Evolutionary conservation across 2,329 filamentous ascomycete genomes (phyloP), one percentile per base, ranked within the genome.

Genomic region (Trichoderma polysporum): DNA sequence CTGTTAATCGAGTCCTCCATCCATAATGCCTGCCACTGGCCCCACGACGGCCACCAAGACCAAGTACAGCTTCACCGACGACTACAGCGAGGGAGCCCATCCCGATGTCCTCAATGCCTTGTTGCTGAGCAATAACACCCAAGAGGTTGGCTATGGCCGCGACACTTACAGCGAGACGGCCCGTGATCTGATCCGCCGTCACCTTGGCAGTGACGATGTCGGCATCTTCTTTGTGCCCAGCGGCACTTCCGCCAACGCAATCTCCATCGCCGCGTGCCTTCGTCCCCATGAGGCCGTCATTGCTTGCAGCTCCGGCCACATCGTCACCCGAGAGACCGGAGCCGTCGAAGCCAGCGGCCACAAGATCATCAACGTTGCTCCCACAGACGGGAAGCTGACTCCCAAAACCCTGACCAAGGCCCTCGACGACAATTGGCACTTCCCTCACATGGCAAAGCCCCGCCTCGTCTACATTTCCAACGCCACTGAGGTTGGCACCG

Each of bases 81-180:
- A 85, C 69, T 85, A 85, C 71, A 83, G 81, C 72, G 82, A 85
- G 67, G 83, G 83, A 39, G 83, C 82, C 0, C 83, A 85, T 68
- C 83, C 83, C 5, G 76, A 78, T n/a, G 74, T 85, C 3, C 77
- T 85, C 31, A 78, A 83, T 52, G 81, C 82, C 10, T 75, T 85
- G 2, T 70, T 83, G 17, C 71, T 76, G 35, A 80, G 78, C 70
- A 85, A 84, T 64, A 70, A 71, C 3, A 77, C 78, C 1, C 83
- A 84, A 58, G 80, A 85, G 70, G 72, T 76, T 6, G 79, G 82
- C 35, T 85, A 85, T 69, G 83, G 83, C 15, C 76, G 75, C 35
- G 83, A 85, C 60, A 73, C 79, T 2, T 83, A 81, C 69, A 79
- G 77, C 70, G 73, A 77, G 17, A 72, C 79, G 15, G 83, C 83